Conservation (phyloP, 805 yeast genomes). For the Grigorovia transvaalensis region DNA sequence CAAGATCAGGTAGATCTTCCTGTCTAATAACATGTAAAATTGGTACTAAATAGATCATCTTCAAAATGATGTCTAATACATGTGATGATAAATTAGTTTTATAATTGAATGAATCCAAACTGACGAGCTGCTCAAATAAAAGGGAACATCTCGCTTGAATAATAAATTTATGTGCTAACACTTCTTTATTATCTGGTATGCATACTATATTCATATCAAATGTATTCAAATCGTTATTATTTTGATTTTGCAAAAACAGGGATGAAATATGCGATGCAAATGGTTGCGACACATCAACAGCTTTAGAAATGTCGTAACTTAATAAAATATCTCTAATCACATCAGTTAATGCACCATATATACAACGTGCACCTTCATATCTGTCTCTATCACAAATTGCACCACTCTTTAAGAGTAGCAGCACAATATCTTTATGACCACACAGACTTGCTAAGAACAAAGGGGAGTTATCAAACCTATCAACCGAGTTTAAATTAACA, state of each 20-base stretch:
- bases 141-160: conserved; percentile 30
- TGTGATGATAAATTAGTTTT: background rate
- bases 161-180: conserved; percentile 34
- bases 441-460: conserved; percentile 62
- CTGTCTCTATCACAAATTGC: conserved; percentile 74
- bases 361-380: conserved; percentile 69
- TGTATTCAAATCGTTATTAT: conserved; percentile 11
- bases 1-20: conserved; percentile 23
- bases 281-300: conserved; percentile 58
- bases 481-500: conserved; percentile 39
- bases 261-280: conserved; percentile 61
- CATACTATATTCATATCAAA: background rate
- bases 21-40: conserved; percentile 31
- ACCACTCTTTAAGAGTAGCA: conserved; percentile 49
- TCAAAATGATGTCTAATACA: conserved; percentile 20
- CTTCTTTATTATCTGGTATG: background rate
- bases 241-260: conserved; percentile 10
- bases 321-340: conserved; percentile 47
- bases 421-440: conserved; percentile 62
- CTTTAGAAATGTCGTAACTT: conserved; percentile 55
- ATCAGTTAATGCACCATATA: conserved; percentile 70
- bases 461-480: conserved; percentile 69
- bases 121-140: conserved; percentile 20
- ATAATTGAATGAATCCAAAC: background rate
- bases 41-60: conserved; percentile 31